phyloP scores from a whole-genome alignment of 2,329 filamentous ascomycete genomes.

The Aspergillus ruber region DNA sequence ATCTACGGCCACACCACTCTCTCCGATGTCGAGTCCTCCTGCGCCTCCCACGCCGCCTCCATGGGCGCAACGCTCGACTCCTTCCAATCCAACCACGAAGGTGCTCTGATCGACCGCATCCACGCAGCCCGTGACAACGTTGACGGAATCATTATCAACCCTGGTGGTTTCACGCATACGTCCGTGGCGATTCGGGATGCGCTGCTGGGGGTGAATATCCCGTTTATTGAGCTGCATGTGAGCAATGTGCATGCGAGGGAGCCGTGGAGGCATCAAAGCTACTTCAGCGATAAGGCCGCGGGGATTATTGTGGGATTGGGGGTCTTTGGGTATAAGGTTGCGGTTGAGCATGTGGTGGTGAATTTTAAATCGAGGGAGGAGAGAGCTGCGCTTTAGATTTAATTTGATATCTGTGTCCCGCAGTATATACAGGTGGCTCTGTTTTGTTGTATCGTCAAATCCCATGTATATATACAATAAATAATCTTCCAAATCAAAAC shows the following conservation, averaged over 20 bases:
- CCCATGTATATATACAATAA: not conserved
- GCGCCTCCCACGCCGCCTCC: constrained; percentile 43
- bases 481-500: not conserved
- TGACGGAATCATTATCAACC: constrained; percentile 65
- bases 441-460: not conserved
- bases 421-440: not conserved
- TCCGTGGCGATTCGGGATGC: constrained; percentile 72
- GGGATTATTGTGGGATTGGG: constrained; percentile 67
- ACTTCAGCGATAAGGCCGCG: constrained; percentile 67
- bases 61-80: constrained; percentile 48
- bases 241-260: constrained; percentile 69
- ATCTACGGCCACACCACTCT: constrained; percentile 69
- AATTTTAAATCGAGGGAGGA: constrained; percentile 31
- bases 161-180: constrained; percentile 69
- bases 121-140: constrained; percentile 55
- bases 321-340: constrained; percentile 55
- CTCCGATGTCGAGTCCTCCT: constrained; percentile 50
- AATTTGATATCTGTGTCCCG: not conserved
- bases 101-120: constrained; percentile 66
- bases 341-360: constrained; percentile 47
- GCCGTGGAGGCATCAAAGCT: constrained; percentile 62
- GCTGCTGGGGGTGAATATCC: constrained; percentile 60
- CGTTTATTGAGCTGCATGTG: constrained; percentile 73
- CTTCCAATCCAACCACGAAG: constrained; percentile 76
- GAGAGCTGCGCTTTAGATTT: constrained; percentile 11